A percentile compares a stretch with the other conserved stretches of the same genome.
phyloP scores from a whole-genome alignment of 148 eudicot genomes.

The Heliamphora exappendiculata region DNA sequence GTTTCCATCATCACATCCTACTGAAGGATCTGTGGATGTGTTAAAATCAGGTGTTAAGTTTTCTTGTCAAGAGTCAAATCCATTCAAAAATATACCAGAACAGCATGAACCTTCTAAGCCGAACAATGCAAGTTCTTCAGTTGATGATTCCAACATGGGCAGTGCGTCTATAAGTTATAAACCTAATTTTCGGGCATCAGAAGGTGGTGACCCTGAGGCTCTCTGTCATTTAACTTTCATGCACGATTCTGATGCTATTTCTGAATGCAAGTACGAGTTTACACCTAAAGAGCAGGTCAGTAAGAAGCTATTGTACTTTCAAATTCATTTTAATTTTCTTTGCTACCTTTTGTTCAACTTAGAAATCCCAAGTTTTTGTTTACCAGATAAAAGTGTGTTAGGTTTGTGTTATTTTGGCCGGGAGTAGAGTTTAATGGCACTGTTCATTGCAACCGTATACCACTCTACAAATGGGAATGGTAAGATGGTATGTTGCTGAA shows the following conservation, averaged over 20 bases:
- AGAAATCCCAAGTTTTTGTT: not conserved
- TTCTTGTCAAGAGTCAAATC: constrained; percentile 31
- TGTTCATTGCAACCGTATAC: constrained; percentile 7
- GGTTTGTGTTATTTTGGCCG: constrained; percentile 1
- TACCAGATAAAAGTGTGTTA: not conserved
- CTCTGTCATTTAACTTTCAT: constrained; percentile 18
- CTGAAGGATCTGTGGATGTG: constrained; percentile 54
- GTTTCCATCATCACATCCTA: constrained; percentile 53
- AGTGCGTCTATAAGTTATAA: constrained; percentile 26
- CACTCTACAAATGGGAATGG: constrained; percentile 2
- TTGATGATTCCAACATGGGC: constrained; percentile 27
- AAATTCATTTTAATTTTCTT: not conserved
- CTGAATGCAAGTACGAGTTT: constrained; percentile 19
- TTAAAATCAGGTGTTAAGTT: constrained; percentile 38
- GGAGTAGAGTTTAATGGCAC: constrained; percentile 2
- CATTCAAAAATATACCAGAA: constrained; percentile 27
- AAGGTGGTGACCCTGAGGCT: constrained; percentile 21
- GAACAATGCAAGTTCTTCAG: constrained; percentile 22
- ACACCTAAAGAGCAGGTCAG: constrained; percentile 27
- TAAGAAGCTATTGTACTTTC: not conserved
- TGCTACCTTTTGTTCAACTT: not conserved
- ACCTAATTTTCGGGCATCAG: constrained; percentile 22
- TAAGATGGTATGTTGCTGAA: constrained; percentile 13
- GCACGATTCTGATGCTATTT: constrained; percentile 22
- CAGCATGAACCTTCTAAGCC: constrained; percentile 25